Evolutionary conservation across 768 basidiomycete genomes (phyloP).

Genomic region (Russula brevipes): DNA sequence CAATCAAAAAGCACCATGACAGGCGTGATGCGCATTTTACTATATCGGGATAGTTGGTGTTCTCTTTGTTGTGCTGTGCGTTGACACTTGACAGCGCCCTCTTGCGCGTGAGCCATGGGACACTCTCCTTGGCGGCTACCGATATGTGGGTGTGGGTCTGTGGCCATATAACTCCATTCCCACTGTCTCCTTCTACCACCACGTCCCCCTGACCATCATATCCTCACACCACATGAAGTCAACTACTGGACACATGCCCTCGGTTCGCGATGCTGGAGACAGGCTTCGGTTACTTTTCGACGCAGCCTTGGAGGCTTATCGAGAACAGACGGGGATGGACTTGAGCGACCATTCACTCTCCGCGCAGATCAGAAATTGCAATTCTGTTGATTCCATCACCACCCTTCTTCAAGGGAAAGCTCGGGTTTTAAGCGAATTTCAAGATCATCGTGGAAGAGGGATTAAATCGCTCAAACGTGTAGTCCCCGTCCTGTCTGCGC

Average conservation of each 20-base stretch:
- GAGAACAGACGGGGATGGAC: neutral
- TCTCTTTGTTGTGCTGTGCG: too few species aligned
- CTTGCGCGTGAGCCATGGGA: too few species aligned
- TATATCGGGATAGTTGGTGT: too few species aligned
- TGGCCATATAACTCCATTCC: too few species aligned
- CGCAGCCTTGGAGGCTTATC: neutral
- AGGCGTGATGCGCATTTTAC: too few species aligned
- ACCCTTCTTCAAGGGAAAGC: neutral
- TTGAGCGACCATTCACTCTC: neutral
- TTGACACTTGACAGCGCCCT: too few species aligned
- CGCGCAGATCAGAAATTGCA: neutral
- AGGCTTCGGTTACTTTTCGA: neutral
- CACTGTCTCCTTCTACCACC: too few species aligned
- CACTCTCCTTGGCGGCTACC: too few species aligned
- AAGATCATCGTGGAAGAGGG: neutral
- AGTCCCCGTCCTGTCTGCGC: neutral
- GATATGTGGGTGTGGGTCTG: too few species aligned
- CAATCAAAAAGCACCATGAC: too few species aligned
- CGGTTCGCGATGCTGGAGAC: neutral
- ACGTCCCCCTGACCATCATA: too few species aligned
- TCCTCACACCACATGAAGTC: too few species aligned
- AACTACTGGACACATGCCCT: neutral
- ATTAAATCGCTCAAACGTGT: neutral
- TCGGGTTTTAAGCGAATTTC: neutral
- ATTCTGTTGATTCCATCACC: neutral